Conservation (phyloP, 345 rosid species). For the Angophora floribunda region DNA sequence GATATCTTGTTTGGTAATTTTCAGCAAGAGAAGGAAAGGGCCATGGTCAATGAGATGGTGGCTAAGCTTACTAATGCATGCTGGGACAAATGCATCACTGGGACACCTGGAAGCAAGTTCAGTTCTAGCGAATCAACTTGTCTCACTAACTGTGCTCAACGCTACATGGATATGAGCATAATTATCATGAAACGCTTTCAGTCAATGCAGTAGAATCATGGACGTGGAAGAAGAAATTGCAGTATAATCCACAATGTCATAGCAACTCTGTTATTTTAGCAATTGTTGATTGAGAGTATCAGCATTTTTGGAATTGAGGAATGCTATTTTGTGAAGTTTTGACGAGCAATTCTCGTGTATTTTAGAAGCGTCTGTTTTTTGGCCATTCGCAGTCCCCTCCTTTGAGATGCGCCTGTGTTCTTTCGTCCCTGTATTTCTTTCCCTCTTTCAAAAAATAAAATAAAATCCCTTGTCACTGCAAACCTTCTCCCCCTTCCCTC, state of each 20-base stretch:
- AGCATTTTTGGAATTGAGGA: background rate
- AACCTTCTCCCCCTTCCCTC: background rate
- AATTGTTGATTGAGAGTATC: background rate
- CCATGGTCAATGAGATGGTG: constrained; percentile 76
- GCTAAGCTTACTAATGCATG: constrained; percentile 73
- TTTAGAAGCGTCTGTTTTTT: background rate
- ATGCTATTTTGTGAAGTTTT: background rate
- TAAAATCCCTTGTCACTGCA: background rate
- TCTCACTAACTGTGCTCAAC: constrained; percentile 68
- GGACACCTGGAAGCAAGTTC: constrained; percentile 85
- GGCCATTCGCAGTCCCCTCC: background rate
- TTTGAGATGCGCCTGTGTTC: background rate
- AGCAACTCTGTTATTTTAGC: background rate
- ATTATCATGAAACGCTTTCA: constrained; percentile 80
- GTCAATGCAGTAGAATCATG: constrained; percentile 33
- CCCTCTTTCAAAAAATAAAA: background rate
- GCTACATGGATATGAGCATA: constrained; percentile 71
- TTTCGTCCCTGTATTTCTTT: background rate
- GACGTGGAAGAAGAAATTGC: background rate
- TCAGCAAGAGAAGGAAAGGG: constrained; percentile 88
- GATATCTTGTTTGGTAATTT: background rate
- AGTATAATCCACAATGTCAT: background rate
- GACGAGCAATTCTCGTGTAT: background rate
- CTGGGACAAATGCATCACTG: constrained; percentile 92
- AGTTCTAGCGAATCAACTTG: constrained; percentile 84